Evolutionary conservation across 306 rosid species (phyloP), one percentile per base, ranked within the genome.

Genomic region (Cucurbita ficifolia): DNA sequence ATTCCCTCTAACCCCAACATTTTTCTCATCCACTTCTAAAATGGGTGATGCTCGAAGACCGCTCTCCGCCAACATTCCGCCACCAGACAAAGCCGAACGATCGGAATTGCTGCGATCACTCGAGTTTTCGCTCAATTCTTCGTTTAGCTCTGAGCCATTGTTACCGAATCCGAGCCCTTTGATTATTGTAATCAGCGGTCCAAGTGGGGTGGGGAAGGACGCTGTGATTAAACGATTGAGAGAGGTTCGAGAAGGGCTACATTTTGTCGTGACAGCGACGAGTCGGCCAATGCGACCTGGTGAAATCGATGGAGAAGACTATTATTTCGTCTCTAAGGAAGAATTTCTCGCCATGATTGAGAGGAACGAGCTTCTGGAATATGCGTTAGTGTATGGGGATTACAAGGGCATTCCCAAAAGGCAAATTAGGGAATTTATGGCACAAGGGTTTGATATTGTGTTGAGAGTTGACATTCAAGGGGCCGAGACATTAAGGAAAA

Each of bases 161-260:
- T 49, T 70, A 52, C 86, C 95, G 2, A 76, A 77, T 61, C 92
- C 99, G 1, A 65, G 40, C 43, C 99, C 99, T 0, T 82, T 91
- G 60, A 73, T 94, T 70, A 49, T 94, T 61, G 96, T 94, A 13
- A 89, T 94, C 48, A 82, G 92, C 63, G 99, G 99, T 5, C 96
- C 99, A 8, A 91, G 97, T 70, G 99, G 99, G 7, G 99, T 91
- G 55, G 99, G 99, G 53, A 94, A 94, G 70, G 97, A 91, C 83
- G 88, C 99, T 9, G 77, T 89, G 33, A 91, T 94, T 42, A 76
- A 77, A 8, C 79, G 81, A 63, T 86, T 94, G 73, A 84, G 86
- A 72, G 77, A 85, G 4, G 70, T 79, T 62, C 86, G 97, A 17
- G 79, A 78, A 10, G 75, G 74, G 50, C 81, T 94, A 19, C 99